Base-by-base conservation (phyloP, 345 rosid genomes). In the Eucalyptus regnans region DNA sequence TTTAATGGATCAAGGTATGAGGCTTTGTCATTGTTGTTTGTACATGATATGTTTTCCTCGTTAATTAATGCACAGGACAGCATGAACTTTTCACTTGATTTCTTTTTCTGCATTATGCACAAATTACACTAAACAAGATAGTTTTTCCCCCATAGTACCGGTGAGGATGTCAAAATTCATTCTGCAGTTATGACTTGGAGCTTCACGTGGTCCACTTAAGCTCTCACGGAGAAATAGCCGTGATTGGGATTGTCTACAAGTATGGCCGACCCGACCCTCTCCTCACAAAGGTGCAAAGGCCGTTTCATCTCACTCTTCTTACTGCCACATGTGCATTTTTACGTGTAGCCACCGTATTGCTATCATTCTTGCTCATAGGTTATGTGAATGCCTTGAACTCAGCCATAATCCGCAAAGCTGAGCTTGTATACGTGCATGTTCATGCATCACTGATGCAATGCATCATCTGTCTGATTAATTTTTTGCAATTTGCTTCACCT, bases 131-230 rank as follows among this genome's bases (percentile, higher is more conserved):
- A 76, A 37, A 76, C 83, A 76, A 20, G 48, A 76, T 20, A 41
- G 46, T 76, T 20, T 71, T 76, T 76, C 8, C 29, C 46, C 83
- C 83, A 20, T 76, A 20, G 9, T 37, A 76, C 48, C 4, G 9
- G 25, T 76, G 48, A 76, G 60, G 44, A 52, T 54, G 68, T 20
- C n/a, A 20, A 86, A 52, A 27, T 54, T 86, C 46, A 4, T 12
- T 37, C 43, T 46, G 66, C 60, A 95, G 96, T 23, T 93, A 91
- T 22, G 92, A 87, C 3, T 3, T 95, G 91, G 99, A 97, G 92
- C 93, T 95, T 87, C 97, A 97, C 90, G 54, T 92, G 9, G 94
- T 97, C 93, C 97, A 96, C 86, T 4, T 2, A 43, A 93, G 92
- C 91, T 87, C 93, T 44, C 4, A 33, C 5, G 91, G 93, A 49